Evolutionary conservation across 371 early-diverging fungal genomes (phyloP), one percentile per base, ranked within the genome.

Genomic region (Paraphysoderma sedebokerense): DNA sequence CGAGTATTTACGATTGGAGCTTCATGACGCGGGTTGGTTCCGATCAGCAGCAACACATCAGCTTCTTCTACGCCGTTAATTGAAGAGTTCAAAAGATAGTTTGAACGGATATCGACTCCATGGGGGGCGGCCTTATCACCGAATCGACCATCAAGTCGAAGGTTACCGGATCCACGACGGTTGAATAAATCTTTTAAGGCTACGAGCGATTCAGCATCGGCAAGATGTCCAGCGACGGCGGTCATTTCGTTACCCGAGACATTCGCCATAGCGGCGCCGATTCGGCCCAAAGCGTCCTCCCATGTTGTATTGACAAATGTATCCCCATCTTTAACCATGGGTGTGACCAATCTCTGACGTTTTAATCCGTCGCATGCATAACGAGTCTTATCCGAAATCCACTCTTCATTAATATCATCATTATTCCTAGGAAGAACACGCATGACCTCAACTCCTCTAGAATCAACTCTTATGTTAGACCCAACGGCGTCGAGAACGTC

Each of bases 331-430:
- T 87, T 81, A 35, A 93, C 64, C 59, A 96, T 72, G 26, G 95
- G 95, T 15, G 78, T 76, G 29, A 89, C 91, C 50, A 96, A 68
- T 53, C 97, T 78, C 68, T 96, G 95, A 22, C 85, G 77, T 74
- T 86, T 89, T 28, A 96, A 70, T 49, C 97, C 97, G 55, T 96
- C 97, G 55, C 74, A 87, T 48, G 87, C 83, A 63, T 85, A 92
- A 46, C 97, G 81, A 34, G 92, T 90, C 76, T 92, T 93, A 72
- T 96, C 97, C 11, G 87, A 86, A 47, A 96, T 88, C 97, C 97
- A 96, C 72, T 96, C 97, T 62, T 90, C 90, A 68, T 96, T 96
- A 56, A 96, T 70, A 29, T 85, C 92, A 53, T 96, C 97, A 67
- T 93, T 93, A 59, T 87, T 63, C 35, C 90, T 79, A 27, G 97